A percentile compares a stretch with the other conserved stretches of the same genome.
Conservation (phyloP, 306 rosid genomes). For the Hippophae rhamnoides region DNA sequence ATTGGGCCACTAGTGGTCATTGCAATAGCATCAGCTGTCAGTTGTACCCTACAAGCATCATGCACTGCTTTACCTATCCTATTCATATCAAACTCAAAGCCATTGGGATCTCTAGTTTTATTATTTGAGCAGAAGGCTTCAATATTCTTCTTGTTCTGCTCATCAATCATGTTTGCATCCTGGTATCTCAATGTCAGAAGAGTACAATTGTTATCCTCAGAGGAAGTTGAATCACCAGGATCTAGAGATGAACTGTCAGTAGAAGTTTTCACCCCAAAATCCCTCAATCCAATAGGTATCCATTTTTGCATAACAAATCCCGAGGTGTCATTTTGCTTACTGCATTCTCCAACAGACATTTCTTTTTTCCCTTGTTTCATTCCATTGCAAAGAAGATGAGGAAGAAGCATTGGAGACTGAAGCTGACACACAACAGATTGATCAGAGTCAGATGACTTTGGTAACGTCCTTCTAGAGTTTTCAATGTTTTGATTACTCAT, state of each 20-base stretch:
- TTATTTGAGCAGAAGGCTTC: slow-evolving; percentile 17
- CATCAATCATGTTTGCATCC: slow-evolving; percentile 17
- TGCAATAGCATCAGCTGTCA: slow-evolving; percentile 51
- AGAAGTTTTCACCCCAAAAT: slow-evolving; percentile 26
- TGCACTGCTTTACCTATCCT: slow-evolving; percentile 44
- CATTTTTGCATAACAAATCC: slow-evolving; percentile 53
- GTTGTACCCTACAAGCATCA: slow-evolving; percentile 39
- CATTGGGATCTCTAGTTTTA: slow-evolving; percentile 23
- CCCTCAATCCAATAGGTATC: slow-evolving; percentile 56
- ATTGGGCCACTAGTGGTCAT: slow-evolving; percentile 48
- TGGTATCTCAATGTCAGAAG: slow-evolving; percentile 16
- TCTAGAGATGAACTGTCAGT: slow-evolving; percentile 29
- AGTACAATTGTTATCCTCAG: slow-evolving; percentile 17
- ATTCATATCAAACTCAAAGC: slow-evolving; percentile 24
- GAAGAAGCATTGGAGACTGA: slow-evolving; percentile 25
- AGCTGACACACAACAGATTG: slow-evolving; percentile 30
- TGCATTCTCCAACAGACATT: slow-evolving; percentile 33
- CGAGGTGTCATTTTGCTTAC: slow-evolving; percentile 30
- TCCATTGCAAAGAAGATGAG: slow-evolving; percentile 35
- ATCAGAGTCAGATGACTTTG: slow-evolving; percentile 19
- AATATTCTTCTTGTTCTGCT: slow-evolving; percentile 17
- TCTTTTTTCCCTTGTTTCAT: slow-evolving; percentile 33
- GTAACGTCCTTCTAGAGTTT: slow-evolving; percentile 26
- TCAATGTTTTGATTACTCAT: slow-evolving; percentile 22
- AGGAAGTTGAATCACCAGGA: slow-evolving; percentile 28